Conservation (phyloP, 352 stramenopile species). For the Phytopythium delawarense region DNA sequence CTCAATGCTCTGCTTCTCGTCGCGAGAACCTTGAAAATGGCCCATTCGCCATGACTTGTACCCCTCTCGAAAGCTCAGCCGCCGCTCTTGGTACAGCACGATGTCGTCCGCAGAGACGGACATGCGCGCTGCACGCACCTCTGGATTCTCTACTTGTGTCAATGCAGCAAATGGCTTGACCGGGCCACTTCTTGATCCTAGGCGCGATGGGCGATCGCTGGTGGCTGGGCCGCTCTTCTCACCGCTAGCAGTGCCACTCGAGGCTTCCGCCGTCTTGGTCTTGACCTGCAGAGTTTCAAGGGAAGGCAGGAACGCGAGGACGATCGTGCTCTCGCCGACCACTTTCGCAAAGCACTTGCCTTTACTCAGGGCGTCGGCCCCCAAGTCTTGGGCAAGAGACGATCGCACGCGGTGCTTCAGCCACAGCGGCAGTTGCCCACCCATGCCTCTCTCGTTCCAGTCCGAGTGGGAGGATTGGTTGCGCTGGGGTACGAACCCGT, state of each 20-base stretch:
- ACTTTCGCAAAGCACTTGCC: conserved; percentile 87
- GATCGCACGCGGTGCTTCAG: conserved; percentile 43
- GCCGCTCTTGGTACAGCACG: conserved; percentile 77
- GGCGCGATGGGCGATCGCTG: conserved; percentile 3
- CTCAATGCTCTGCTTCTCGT: conserved; percentile 58
- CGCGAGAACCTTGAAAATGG: conserved; percentile 62
- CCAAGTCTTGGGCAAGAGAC: conserved; percentile 35
- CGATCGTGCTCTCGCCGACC: conserved; percentile 58
- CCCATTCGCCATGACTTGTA: conserved; percentile 87
- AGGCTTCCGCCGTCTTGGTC: conserved; percentile 23
- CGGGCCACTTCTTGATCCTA: conserved; percentile 3
- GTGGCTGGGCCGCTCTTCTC: conserved; percentile 7
- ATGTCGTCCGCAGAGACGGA: conserved; percentile 82
- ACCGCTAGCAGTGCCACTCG: conserved; percentile 9
- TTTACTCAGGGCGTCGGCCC: conserved; percentile 42
- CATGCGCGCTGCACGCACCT: conserved; percentile 37
- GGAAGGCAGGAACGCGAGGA: conserved; percentile 76
- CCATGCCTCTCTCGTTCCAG: conserved; percentile 33
- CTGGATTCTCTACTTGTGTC: conserved; percentile 22
- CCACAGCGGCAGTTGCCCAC: conserved; percentile 71
- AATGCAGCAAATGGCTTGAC: conserved; percentile 28
- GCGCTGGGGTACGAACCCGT: neutral
- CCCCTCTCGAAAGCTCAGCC: conserved; percentile 72
- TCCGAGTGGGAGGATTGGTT: conserved; percentile 10
- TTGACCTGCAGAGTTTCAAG: conserved; percentile 49